Percentiles rank a stretch among this genome's conserved stretches.
phyloP scores from a whole-genome alignment of 225 moss, liverwort and hornwort genomes.

The Straminergon stramineum region DNA sequence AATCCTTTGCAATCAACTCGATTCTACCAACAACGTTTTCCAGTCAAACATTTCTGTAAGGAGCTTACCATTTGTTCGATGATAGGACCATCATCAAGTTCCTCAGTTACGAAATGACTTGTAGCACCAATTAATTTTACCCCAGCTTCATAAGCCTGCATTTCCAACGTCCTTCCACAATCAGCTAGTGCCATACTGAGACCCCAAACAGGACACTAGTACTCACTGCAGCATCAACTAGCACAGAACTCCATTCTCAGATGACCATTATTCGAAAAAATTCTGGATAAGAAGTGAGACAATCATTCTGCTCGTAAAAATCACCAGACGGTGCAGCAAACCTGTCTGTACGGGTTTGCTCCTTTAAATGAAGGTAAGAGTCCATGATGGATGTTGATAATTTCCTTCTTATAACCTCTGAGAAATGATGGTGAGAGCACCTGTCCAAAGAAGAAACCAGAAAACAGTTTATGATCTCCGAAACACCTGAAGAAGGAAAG shows the following conservation, averaged over 20 bases:
- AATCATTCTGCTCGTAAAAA: background rate
- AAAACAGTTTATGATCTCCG: background rate
- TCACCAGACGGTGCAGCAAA: background rate
- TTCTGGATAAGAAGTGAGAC: background rate
- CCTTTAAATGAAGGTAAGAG: slow-evolving; percentile 96
- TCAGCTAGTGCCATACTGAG: background rate
- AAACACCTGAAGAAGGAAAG: background rate
- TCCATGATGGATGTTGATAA: slow-evolving; percentile 99
- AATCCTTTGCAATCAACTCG: background rate
- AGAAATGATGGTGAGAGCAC: slow-evolving; percentile 77
- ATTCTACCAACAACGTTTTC: background rate
- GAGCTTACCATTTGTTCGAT: slow-evolving; percentile 88
- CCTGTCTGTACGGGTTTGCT: slow-evolving; percentile 93
- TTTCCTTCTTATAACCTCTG: slow-evolving; percentile 68
- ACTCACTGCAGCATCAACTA: background rate
- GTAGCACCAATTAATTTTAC: slow-evolving; percentile 97
- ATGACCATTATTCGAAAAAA: background rate
- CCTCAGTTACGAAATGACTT: slow-evolving; percentile 91
- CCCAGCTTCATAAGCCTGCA: slow-evolving; percentile 92
- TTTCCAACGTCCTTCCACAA: background rate
- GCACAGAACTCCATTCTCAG: background rate
- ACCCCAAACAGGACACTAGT: background rate
- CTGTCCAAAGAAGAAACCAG: slow-evolving; percentile 21
- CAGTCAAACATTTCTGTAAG: background rate
- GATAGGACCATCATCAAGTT: slow-evolving; percentile 91